Evolutionary conservation across 257 asterid species (phyloP), one percentile per base, ranked within the genome.

Genomic region (Solanum phureja): DNA sequence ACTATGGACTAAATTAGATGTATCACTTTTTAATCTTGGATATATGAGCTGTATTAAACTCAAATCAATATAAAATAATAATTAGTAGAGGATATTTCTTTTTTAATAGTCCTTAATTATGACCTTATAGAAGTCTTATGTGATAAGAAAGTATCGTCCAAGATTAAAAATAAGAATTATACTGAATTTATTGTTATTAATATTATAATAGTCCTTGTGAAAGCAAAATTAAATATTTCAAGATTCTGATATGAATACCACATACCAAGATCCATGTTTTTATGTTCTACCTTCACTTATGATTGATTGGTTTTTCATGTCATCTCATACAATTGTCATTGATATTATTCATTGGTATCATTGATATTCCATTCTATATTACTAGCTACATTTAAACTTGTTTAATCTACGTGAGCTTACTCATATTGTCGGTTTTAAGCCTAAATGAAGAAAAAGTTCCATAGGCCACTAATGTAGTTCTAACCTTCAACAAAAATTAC

Each of bases 1-100:
- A 46, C 29, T 46, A 8, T 81, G 29, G 85, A 46, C 85, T 29
- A 46, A 46, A 46, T 81, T 58, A 46, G 68, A 46, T 81, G 85
- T 3, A 46, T 46, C 68, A 81, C 68, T 29, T 81, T 81, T 81
- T 18, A 8, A 77, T 44, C 38, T 27, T 81, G 42, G 64, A 44
- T 29, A 27, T 29, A 79, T 46, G 46, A 81, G 85, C 42, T 81
- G 68, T 31, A 81, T 44, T 81, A 14, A 81, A 81, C 42, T 46
- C 7, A 46, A 27, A 42, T 16, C n/a, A n/a, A 42, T 19, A 71
- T 14, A 14, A 7, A 16, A 71, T 6, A 7, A 14, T 24, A 29
- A 6, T 68, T 13, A 13, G 75, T 29, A 27, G 37, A 16, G 1
- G 34, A 68, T 66, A 24, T 24, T 66, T 24, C 72, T 24, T 24